phyloP scores from a whole-genome alignment of 2,329 filamentous ascomycete genomes.

The Pseudogymnoascus sp. region DNA sequence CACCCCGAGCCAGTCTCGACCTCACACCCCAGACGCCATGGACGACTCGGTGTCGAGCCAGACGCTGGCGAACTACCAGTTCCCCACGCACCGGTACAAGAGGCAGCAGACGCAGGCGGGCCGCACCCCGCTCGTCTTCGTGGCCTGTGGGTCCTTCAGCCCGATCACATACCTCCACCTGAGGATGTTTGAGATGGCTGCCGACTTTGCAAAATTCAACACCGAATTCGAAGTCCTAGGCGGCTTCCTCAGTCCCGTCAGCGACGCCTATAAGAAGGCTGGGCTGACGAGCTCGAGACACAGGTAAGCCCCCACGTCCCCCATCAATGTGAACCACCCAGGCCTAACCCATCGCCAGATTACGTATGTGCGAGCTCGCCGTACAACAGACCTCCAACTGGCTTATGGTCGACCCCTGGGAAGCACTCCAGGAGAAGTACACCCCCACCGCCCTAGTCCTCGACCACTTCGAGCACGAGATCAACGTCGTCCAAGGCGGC shows the following conservation, averaged over 20 bases:
- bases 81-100: conserved; percentile 54
- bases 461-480: conserved; percentile 85
- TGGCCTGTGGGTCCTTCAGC: conserved; percentile 66
- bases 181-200: conserved; percentile 83
- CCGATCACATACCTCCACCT: conserved; percentile 71
- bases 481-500: conserved; percentile 72
- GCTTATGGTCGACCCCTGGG: conserved; percentile 85
- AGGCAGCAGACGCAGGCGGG: conserved; percentile 46
- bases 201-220: conserved; percentile 69
- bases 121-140: conserved; percentile 58
- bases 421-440: conserved; percentile 77
- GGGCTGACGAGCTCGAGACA: conserved; percentile 68
- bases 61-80: conserved; percentile 42
- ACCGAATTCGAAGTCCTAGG: conserved; percentile 78
- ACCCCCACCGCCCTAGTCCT: conserved; percentile 83
- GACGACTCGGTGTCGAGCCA: conserved; percentile 13
- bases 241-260: conserved; percentile 69
- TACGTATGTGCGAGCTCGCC: conserved; percentile 82
- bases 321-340: too few species aligned
- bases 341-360: conserved; percentile 32
- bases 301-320: conserved; percentile 36
- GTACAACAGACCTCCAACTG: conserved; percentile 63
- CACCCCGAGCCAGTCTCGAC: not conserved
- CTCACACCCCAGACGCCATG: not conserved
- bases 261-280: conserved; percentile 64